Percentiles rank a stretch among this genome's conserved stretches.
These are phyloP conservation scores for Fomitopsis palustris DNA, from an alignment of 1,284 basidiomycete genomes.

Conservation along the genomic window DNA sequence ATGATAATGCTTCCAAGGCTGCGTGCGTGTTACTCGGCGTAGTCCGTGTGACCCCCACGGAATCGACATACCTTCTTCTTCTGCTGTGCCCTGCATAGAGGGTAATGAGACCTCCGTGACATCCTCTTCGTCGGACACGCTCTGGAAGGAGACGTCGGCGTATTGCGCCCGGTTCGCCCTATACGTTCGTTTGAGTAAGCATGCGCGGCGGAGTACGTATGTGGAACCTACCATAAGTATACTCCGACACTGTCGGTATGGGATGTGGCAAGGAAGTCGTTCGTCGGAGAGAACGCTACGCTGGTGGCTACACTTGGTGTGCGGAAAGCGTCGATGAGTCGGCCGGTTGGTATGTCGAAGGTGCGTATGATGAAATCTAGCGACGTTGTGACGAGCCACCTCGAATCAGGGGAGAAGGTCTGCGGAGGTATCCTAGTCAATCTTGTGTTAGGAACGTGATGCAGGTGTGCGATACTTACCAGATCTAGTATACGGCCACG, in stretches of 20 bases:
- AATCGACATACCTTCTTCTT: conserved; percentile 55
- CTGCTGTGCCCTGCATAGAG: conserved; percentile 76
- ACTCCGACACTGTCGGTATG: conserved; percentile 95
- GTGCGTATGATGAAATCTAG: conserved; percentile 93
- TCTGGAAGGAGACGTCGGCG: conserved; percentile 73
- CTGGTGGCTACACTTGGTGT: conserved; percentile 90
- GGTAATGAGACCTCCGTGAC: conserved; percentile 72
- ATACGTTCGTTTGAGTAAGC: background rate
- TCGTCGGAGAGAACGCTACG: conserved; percentile 90
- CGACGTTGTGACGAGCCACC: conserved; percentile 89
- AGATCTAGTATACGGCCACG: conserved; percentile 81
- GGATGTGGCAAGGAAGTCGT: conserved; percentile 93
- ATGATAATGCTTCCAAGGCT: conserved; percentile 65
- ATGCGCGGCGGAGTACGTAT: background rate
- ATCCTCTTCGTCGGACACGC: conserved; percentile 76
- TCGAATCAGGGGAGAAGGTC: conserved; percentile 91
- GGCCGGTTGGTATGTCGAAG: conserved; percentile 93
- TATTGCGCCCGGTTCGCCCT: conserved; percentile 97
- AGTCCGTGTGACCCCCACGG: background rate
- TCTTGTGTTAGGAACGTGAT: too few relatives aligned
- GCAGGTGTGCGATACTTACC: conserved; percentile 39
- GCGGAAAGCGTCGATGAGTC: conserved; percentile 89
- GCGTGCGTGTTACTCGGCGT: conserved; percentile 12
- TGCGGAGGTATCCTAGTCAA: conserved; percentile 27
- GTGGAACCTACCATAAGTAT: conserved; percentile 74